These are phyloP conservation scores for Schoenoplectus tabernaemontani DNA, from an alignment of 202 grass and related monocot genomes.

Conservation along the genomic window DNA sequence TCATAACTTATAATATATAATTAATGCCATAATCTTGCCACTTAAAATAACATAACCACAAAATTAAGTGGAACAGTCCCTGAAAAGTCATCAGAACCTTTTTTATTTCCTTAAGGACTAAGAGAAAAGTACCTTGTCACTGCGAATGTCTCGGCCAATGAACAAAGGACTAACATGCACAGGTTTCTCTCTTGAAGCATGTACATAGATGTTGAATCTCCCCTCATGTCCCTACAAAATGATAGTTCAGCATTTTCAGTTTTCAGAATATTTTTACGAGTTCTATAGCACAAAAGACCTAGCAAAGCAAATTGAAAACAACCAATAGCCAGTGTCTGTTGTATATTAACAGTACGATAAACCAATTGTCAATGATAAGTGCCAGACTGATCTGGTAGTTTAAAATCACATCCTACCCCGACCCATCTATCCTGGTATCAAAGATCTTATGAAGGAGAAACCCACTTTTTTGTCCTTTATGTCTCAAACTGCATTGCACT, in stretches of 20 bases:
- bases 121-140: slow-evolving; percentile 57
- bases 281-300: not conserved
- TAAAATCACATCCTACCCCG: not conserved
- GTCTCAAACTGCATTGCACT: not conserved
- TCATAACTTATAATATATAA: not conserved
- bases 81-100: not conserved
- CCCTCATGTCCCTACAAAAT: slow-evolving; percentile 63
- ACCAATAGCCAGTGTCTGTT: not conserved
- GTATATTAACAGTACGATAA: not conserved
- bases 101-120: not conserved
- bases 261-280: not conserved
- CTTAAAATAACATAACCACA: not conserved
- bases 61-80: not conserved
- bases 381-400: not conserved
- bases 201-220: slow-evolving; percentile 92
- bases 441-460: not conserved
- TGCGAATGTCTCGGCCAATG: slow-evolving; percentile 77
- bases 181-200: slow-evolving; percentile 83
- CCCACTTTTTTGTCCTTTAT: not conserved
- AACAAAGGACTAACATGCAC: slow-evolving; percentile 88
- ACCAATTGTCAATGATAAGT: not conserved
- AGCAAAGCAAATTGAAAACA: slow-evolving; percentile 15
- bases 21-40: not conserved
- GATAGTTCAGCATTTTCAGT: not conserved
- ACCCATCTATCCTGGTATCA: not conserved